Evolutionary conservation across 495 filamentous ascomycete genomes (phyloP), one percentile per base, ranked within the genome.

Genomic region (Xylaria acuta): DNA sequence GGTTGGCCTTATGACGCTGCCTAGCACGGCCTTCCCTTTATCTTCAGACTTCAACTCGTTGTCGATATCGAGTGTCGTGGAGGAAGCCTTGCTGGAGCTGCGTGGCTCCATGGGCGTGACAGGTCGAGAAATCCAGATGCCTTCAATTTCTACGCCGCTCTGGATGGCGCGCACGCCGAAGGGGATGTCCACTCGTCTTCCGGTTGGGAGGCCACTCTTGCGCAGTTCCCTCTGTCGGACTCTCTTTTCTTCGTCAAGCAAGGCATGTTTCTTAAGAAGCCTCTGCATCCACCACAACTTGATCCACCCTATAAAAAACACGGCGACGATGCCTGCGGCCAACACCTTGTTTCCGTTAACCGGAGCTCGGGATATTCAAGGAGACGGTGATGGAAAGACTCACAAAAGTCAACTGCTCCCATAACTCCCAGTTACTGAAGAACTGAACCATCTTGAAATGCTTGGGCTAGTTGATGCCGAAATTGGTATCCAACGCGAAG

Each of bases 401-500:
- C 85, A 98, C 95, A 82, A 97, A 91, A 72, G 88, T 91, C 89
- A 97, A 88, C 86, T 97, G 92, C 87, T 97, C 89, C 95, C 95
- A 98, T 76, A 96, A 81, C 73, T 86, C 79, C 95, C 94, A 97
- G 47, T 82, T 85, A 49, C 83, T 76, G 84, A 95, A 97, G 83
- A 98, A 97, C 45, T 75, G 68, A 60, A 76, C 72, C 76, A 78
- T 78, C 27, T 30, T 68, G 76, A 80, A 62, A 77, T 81, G 73
- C 60, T 74, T 65, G 67, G 71, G 69, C 70, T 81, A 75, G 73
- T 71, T 67, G 65, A 73, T 69, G 71, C 53, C 70, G 72, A 76
- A 77, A 72, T 73, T 73, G 78, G 71, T 77, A 77, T 73, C 77
- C 70, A 75, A 79, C 66, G 75, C 66, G 32, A 53, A 60, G 66